Percentiles rank a stretch among this genome's conserved stretches.
These are phyloP conservation scores for Calonectria honghensis DNA, from an alignment of 2,329 filamentous ascomycete genomes.

Conservation along the genomic window DNA sequence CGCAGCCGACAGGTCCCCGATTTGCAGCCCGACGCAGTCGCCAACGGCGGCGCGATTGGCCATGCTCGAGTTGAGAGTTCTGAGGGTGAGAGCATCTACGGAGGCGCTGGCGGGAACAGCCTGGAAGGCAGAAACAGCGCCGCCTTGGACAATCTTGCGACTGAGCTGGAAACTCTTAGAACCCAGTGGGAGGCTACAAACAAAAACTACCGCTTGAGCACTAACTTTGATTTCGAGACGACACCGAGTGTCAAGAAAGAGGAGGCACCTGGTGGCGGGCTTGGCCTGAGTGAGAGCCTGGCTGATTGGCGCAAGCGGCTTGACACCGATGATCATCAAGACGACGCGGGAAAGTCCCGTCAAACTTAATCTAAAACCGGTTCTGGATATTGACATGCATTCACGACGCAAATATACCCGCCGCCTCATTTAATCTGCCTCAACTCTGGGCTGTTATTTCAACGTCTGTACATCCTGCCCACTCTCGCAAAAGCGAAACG, in stretches of 20 bases:
- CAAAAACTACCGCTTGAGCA: slow-evolving; percentile 94
- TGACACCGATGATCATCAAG: slow-evolving; percentile 70
- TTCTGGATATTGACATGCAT: slow-evolving; percentile 55
- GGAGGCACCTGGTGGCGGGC: slow-evolving; percentile 62
- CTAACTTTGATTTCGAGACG: slow-evolving; percentile 88
- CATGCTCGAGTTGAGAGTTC: slow-evolving; percentile 74
- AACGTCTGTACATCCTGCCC: slow-evolving; percentile 51
- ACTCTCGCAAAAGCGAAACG: slow-evolving; percentile 52
- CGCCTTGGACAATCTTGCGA: slow-evolving; percentile 92
- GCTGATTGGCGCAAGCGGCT: slow-evolving; percentile 88
- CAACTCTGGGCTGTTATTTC: slow-evolving; percentile 42
- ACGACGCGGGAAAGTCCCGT: slow-evolving; percentile 56
- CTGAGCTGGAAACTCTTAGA: slow-evolving; percentile 91
- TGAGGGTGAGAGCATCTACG: slow-evolving; percentile 79
- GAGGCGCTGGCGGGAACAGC: slow-evolving; percentile 61
- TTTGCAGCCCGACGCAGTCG: slow-evolving; percentile 68
- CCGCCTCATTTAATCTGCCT: slow-evolving; percentile 51
- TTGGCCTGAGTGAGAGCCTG: slow-evolving; percentile 81
- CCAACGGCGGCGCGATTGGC: slow-evolving; percentile 62
- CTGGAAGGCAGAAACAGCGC: slow-evolving; percentile 73
- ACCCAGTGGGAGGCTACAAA: slow-evolving; percentile 97
- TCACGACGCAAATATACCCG: slow-evolving; percentile 60
- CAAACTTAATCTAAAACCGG: slow-evolving; percentile 49
- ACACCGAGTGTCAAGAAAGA: slow-evolving; percentile 64
- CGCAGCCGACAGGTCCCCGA: slow-evolving; percentile 77